phyloP scores from a whole-genome alignment of 1,284 basidiomycete species.

The Marasmius fiardii region DNA sequence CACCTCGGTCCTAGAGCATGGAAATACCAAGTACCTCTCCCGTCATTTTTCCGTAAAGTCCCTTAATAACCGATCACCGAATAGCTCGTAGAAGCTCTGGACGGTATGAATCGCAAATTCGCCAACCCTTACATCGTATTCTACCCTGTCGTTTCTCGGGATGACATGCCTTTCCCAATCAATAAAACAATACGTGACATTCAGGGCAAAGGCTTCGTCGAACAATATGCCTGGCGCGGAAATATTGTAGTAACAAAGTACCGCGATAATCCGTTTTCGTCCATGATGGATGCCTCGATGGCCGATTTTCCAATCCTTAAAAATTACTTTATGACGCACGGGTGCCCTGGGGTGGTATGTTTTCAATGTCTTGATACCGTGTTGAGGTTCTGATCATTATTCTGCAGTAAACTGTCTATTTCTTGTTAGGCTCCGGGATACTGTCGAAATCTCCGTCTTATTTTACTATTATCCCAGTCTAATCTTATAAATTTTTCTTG shows the following conservation, averaged over 20 bases:
- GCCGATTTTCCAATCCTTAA: slow-evolving; percentile 77
- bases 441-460: too few species aligned
- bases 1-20: slow-evolving; percentile 62
- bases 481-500: background rate
- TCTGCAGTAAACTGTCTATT: too few species aligned
- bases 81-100: slow-evolving; percentile 69
- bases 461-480: too few species aligned
- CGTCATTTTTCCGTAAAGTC: slow-evolving; percentile 2
- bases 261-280: slow-evolving; percentile 60
- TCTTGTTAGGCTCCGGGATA: too few species aligned
- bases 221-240: slow-evolving; percentile 69
- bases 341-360: slow-evolving; percentile 35
- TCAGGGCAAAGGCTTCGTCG: slow-evolving; percentile 57
- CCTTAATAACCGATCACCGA: slow-evolving; percentile 1
- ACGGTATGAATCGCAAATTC: slow-evolving; percentile 76
- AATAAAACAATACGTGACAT: slow-evolving; percentile 73
- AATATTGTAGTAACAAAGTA: slow-evolving; percentile 77
- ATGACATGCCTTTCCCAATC: slow-evolving; percentile 74
- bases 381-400: too few species aligned
- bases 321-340: slow-evolving; percentile 69
- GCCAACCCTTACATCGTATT: slow-evolving; percentile 75
- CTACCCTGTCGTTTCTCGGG: slow-evolving; percentile 68
- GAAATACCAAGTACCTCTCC: slow-evolving; percentile 59
- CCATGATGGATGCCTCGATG: slow-evolving; percentile 70
- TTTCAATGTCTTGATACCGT: background rate